phyloP scores from a whole-genome alignment of 371 early-diverging fungal species.

The Mucor plumbeus region DNA sequence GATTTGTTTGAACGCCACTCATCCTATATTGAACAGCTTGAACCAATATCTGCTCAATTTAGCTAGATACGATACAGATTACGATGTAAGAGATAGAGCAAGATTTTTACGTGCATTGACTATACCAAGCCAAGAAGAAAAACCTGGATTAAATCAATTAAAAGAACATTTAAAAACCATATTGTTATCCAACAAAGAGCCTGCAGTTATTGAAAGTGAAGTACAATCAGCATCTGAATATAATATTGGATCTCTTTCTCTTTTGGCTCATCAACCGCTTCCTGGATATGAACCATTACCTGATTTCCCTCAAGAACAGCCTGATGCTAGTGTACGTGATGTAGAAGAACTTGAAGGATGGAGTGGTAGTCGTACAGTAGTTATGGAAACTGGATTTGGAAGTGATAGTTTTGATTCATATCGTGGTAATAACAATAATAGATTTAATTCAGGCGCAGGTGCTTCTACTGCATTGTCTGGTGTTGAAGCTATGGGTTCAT shows the following conservation, averaged over 20 bases:
- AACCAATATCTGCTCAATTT: constrained; percentile 81
- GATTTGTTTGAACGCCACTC: constrained; percentile 53
- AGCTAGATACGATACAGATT: constrained; percentile 87
- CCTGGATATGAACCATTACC: constrained; percentile 83
- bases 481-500: constrained; percentile 47
- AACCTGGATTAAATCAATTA: constrained; percentile 45
- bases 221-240: constrained; percentile 49
- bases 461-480: constrained; percentile 52
- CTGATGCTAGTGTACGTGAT: constrained; percentile 72
- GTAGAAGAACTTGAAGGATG: constrained; percentile 53
- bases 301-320: constrained; percentile 78
- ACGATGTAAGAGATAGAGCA: constrained; percentile 91
- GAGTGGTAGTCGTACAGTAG: constrained; percentile 48
- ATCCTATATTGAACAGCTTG: constrained; percentile 54
- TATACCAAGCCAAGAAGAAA: constrained; percentile 48
- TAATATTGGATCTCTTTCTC: constrained; percentile 83
- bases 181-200: constrained; percentile 56
- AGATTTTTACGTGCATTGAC: constrained; percentile 81
- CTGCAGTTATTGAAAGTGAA: constrained; percentile 52
- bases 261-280: constrained; percentile 72
- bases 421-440: constrained; percentile 36
- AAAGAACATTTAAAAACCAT: constrained; percentile 54
- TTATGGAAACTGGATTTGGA: constrained; percentile 62
- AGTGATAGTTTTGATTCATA: constrained; percentile 48
- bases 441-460: constrained; percentile 19